A percentile compares a stretch with the other conserved stretches of the same genome.
These are phyloP conservation scores for Eragrostis nindensis DNA, from an alignment of 176 grass and related monocot genomes.

Conservation along the genomic window DNA sequence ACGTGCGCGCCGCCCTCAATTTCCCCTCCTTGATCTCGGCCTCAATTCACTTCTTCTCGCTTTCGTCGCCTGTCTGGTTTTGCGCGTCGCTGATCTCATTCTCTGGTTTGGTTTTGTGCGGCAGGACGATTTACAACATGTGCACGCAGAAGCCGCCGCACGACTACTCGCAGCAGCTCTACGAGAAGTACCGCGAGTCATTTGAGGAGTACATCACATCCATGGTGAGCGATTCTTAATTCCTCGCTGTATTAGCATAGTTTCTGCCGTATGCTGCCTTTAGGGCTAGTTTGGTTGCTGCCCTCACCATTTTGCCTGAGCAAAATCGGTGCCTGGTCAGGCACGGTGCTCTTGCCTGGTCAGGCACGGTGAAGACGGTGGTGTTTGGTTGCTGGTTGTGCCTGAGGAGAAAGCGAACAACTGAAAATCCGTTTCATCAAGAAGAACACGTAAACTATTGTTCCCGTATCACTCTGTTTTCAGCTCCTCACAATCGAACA, in stretches of 20 bases:
- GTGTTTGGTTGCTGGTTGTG: too few species aligned
- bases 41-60: neutral
- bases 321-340: too few species aligned
- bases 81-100: slow-evolving; percentile 9
- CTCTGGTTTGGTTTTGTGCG: neutral
- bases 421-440: too few species aligned
- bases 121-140: slow-evolving; percentile 87
- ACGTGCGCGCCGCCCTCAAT: slow-evolving; percentile 43
- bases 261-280: slow-evolving; percentile 2
- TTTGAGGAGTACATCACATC: slow-evolving; percentile 73
- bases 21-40: neutral
- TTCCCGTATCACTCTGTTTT: too few species aligned
- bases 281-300: too few species aligned
- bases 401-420: too few species aligned
- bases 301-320: too few species aligned
- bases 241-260: neutral
- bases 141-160: slow-evolving; percentile 83
- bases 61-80: neutral
- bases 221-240: slow-evolving; percentile 38
- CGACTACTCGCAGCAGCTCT: slow-evolving; percentile 82
- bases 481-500: too few species aligned
- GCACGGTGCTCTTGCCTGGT: too few species aligned
- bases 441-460: too few species aligned
- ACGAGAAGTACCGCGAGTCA: slow-evolving; percentile 62
- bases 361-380: too few species aligned